A percentile compares a stretch with the other conserved stretches of the same genome.
Evolutionary conservation across 2,329 filamentous ascomycete genomes (phyloP).

Genomic region (Pseudogymnoascus sp.): DNA sequence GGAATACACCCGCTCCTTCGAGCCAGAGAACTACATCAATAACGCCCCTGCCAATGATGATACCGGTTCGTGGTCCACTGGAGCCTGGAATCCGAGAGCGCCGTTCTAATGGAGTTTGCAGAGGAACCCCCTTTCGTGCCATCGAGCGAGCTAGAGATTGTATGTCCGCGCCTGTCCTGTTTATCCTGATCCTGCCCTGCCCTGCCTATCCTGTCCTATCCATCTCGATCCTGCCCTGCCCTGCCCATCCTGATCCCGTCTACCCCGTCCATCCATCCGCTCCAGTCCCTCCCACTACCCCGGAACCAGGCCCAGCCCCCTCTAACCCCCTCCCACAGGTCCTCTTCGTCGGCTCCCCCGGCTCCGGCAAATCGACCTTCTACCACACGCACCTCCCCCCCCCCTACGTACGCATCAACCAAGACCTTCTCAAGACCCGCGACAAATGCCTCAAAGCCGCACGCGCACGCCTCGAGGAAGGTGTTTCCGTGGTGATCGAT

Average conservation of each 20-base stretch:
- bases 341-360: constrained; percentile 81
- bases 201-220: not conserved
- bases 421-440: constrained; percentile 73
- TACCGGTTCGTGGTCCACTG: constrained; percentile 14
- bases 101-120: not conserved
- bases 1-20: constrained; percentile 62
- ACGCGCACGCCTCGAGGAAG: constrained; percentile 52
- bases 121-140: not conserved
- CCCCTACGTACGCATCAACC: constrained; percentile 79
- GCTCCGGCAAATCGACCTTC: constrained; percentile 86
- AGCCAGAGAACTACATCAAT: constrained; percentile 51
- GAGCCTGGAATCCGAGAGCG: not conserved
- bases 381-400: constrained; percentile 73
- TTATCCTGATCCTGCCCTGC: not conserved
- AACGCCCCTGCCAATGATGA: constrained; percentile 20
- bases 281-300: not conserved
- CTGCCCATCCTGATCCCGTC: not conserved
- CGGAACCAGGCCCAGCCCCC: not conserved
- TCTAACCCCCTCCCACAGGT: constrained; percentile 35
- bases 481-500: constrained; percentile 70
- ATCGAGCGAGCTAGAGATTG: not conserved
- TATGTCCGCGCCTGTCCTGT: not conserved
- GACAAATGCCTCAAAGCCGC: constrained; percentile 68
- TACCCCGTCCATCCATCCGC: not conserved
- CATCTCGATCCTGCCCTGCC: not conserved